A percentile compares a stretch with the other conserved stretches of the same genome.
Evolutionary conservation across 2,329 filamentous ascomycete genomes (phyloP).

Genomic region (Paraphaeosphaeria minitans): DNA sequence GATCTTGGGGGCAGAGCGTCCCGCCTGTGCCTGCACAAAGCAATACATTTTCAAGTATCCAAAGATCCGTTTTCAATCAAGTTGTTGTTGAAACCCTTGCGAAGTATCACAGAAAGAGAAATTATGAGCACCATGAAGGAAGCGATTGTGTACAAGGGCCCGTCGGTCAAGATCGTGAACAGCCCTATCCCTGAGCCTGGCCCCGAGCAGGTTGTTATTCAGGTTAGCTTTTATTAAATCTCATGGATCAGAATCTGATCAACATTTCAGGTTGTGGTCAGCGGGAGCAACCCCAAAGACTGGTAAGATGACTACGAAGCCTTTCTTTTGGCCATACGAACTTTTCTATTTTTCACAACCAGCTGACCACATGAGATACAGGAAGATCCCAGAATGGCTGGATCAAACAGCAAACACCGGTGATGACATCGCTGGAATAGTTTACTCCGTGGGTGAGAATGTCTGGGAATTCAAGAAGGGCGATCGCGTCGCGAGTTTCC

Average conservation of each 20-base stretch:
- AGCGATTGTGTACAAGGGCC: conserved; percentile 10
- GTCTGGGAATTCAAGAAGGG: conserved; percentile 62
- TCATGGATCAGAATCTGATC: too few relatives aligned
- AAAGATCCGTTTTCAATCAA: too few relatives aligned
- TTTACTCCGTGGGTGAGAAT: conserved; percentile 58
- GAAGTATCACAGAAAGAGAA: background rate
- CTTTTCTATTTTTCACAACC: conserved; percentile 45
- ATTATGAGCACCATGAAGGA: conserved; percentile 15
- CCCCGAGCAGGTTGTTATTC: conserved; percentile 37
- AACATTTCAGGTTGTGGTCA: conserved; percentile 33
- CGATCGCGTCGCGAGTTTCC: conserved; percentile 61
- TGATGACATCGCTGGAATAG: conserved; percentile 59
- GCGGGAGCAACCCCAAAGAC: conserved; percentile 51
- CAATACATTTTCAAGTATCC: background rate
- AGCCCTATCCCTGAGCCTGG: conserved; percentile 28
- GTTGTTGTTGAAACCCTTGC: background rate
- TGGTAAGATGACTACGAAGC: conserved; percentile 35
- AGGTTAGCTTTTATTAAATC: conserved; percentile 20
- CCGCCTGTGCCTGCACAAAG: background rate
- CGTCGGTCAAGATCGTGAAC: conserved; percentile 40
- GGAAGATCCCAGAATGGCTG: conserved; percentile 24
- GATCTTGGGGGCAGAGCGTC: background rate
- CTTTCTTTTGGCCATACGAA: background rate
- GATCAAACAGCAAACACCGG: conserved; percentile 47
- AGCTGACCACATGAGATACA: background rate